Evolutionary conservation across 2,329 filamentous ascomycete genomes (phyloP), one percentile per base, ranked within the genome.

Genomic region (Pseudogymnoascus sp.): DNA sequence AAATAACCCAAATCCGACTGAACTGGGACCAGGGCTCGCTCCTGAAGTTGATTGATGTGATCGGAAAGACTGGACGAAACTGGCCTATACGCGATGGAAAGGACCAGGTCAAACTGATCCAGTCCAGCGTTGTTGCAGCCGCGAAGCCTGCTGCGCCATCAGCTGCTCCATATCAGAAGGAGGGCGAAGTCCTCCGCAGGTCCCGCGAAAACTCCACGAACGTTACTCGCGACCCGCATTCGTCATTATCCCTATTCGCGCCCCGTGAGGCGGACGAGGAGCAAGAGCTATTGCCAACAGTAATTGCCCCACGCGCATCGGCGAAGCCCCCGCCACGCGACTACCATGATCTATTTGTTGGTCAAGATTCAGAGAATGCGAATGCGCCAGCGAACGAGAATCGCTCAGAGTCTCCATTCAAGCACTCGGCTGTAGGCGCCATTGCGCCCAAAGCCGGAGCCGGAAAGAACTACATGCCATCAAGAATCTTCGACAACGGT

Each of bases 1-100:
- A 91, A 79, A 97, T 99, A 74, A 76, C 83, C 65, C 91, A 95
- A 75, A 90, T 98, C 68, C 90, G 93, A 70, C 85, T 93, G 70
- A 91, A 89, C 75, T 99, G 95, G 95, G 95, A 99, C 75, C 95
- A 99, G 77, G 93, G 88, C 66, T 89, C 92, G 63, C 84, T 99
- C 43, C 84, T 99, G 69, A 98, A 95, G 79, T 89, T 96, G 76
- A 84, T 97, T 68, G 93, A 97, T 67, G 87, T 97, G 64, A 98
- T 99, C 76, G 93, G 95, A 72, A 89, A 88, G 74, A 88, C 89
- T 63, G 91, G 90, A 64, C 90, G 89, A 75, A 96, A 95, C 78
- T 99, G 95, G 95, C 95, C 95, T 63, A 96, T 99, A 73, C 86
- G 87, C 70, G 92, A 96, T 74, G 90, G 88, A 73, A 85, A 85